Evolutionary conservation across 2,329 filamentous ascomycete species (phyloP), one percentile per base, ranked within the genome.

Genomic region (Myotisia sp.): DNA sequence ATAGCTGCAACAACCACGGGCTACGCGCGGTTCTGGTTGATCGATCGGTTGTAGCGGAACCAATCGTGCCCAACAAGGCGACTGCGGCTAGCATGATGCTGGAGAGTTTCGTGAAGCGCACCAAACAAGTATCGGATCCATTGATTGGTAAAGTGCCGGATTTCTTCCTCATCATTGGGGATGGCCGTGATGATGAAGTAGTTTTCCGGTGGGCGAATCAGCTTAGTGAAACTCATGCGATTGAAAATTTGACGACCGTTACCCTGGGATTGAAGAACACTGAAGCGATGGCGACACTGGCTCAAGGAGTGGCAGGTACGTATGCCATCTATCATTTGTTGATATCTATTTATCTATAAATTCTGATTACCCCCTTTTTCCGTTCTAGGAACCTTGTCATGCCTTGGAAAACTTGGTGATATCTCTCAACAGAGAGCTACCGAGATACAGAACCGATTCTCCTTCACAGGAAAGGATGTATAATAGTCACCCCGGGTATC

Each of bases 161-260:
- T 52, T 95, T 94, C 55, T 59, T 95, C 37, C 74, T 94, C 62
- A 81, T 93, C 5, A 73, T 86, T 21, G 87, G 87, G 23, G 86
- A 94, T 50, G 84, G 86, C 26, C 76, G 87, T 20, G 87, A 94
- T 46, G 90, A 95, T 44, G 87, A 95, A 52, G 79, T 83, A 46
- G 79, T 93, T 13, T 95, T 93, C 62, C 77, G 77, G 42, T 95
- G 90, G 87, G 90, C 87, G 12, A 93, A 94, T 58, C 67, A 73
- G 31, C 62, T 93, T 7, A 67, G 67, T 14, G 65, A 69, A 3
- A 60, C 68, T 6, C 67, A 69, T 12, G 59, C 61, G 2, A 67
- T 85, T 27, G 60, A 74, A 32, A 68, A 83, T 36, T 81, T 90
- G 3, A 75, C 79, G 41, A 93, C 86, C 2, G 85, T 93, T 14